These are phyloP conservation scores for Halenospora varia DNA, from an alignment of 495 filamentous ascomycete species.

Conservation along the genomic window DNA sequence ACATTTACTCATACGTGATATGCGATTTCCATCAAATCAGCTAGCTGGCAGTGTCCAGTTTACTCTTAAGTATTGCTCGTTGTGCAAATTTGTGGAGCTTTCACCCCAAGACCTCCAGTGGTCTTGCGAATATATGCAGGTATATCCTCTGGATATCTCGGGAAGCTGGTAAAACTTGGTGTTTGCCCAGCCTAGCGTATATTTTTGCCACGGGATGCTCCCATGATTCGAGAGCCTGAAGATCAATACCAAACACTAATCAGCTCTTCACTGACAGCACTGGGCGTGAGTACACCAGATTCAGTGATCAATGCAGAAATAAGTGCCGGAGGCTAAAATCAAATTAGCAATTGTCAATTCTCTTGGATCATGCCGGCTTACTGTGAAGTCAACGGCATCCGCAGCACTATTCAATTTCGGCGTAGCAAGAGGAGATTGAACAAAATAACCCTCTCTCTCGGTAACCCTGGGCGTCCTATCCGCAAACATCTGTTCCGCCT, in stretches of 20 bases:
- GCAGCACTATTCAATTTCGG: slow-evolving; percentile 18
- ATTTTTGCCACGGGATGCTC: no score
- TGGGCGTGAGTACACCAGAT: slow-evolving; percentile 67
- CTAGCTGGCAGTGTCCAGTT: no score
- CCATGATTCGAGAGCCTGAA: no score
- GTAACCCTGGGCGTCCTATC: slow-evolving; percentile 25
- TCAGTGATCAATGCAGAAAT: slow-evolving; percentile 81
- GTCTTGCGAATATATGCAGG: no score
- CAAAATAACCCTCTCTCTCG: slow-evolving; percentile 14
- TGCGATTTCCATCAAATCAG: no score
- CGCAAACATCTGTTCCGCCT: slow-evolving; percentile 30
- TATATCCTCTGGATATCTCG: no score
- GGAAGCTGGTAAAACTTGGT: no score
- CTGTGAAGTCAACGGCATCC: slow-evolving; percentile 80
- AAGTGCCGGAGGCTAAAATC: slow-evolving; percentile 58
- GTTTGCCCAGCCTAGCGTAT: no score
- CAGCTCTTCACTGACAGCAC: slow-evolving; percentile 71
- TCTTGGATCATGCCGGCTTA: slow-evolving; percentile 30
- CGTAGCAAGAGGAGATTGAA: not conserved
- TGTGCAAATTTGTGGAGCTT: no score
- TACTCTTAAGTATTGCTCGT: no score
- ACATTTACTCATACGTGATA: no score
- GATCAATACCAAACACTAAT: slow-evolving; percentile 76
- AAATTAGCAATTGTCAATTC: slow-evolving; percentile 16
- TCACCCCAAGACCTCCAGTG: no score